Evolutionary conservation across 176 grass and related monocot species (phyloP).

Genomic region (Urochloa ruziziensis): DNA sequence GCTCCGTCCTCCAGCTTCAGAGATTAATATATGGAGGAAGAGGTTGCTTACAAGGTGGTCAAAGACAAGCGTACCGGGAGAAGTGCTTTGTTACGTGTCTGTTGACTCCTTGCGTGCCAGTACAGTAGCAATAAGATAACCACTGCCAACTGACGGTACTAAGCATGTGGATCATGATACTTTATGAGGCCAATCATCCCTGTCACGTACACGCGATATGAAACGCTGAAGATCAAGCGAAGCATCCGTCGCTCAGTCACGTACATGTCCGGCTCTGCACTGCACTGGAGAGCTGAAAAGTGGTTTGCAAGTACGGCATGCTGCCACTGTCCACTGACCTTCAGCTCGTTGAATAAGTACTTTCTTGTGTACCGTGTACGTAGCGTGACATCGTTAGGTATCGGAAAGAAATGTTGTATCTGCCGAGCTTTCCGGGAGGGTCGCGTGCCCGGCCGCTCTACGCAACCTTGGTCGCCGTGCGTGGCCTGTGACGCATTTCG

Average conservation of each 20-base stretch:
- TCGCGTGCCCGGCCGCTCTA: background rate
- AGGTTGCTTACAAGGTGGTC: constrained; percentile 19
- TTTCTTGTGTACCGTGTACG: background rate
- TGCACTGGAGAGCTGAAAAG: background rate
- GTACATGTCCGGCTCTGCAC: background rate
- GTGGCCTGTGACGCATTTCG: background rate
- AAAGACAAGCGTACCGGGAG: constrained; percentile 14
- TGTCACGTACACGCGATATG: background rate
- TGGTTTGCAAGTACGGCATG: constrained; percentile 1
- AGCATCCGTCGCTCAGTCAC: background rate
- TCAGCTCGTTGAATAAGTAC: background rate
- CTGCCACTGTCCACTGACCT: background rate
- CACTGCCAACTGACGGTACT: background rate
- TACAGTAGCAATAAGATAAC: background rate
- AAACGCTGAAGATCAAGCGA: background rate
- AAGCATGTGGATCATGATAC: background rate
- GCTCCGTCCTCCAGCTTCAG: background rate
- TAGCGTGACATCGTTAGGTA: constrained; percentile 9
- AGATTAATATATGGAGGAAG: background rate
- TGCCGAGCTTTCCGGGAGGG: constrained; percentile 8
- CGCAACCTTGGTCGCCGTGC: background rate
- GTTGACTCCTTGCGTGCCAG: constrained; percentile 14
- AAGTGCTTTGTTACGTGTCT: background rate
- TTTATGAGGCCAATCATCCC: background rate
- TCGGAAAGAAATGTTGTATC: constrained; percentile 34